A percentile compares a stretch with the other conserved stretches of the same genome.
These are phyloP conservation scores for Pugionium cornutum DNA, from an alignment of 345 rosid genomes.

Conservation along the genomic window DNA sequence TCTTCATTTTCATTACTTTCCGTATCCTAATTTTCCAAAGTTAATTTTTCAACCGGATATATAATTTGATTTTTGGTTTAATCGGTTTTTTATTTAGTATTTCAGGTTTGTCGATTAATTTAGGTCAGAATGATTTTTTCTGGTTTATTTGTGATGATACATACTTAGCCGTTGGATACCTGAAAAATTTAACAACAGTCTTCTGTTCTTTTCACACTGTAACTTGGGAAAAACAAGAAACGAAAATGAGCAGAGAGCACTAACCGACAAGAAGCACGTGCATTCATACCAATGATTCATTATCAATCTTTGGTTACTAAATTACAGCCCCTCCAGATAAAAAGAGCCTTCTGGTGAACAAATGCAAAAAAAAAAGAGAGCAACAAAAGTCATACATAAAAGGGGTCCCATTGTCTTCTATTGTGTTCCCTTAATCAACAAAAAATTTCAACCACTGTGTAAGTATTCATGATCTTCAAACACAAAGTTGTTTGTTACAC, in stretches of 20 bases:
- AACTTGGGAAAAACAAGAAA: slow-evolving; percentile 28
- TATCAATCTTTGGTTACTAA: slow-evolving; percentile 31
- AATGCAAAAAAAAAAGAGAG: not conserved
- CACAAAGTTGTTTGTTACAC: slow-evolving; percentile 32
- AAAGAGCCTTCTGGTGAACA: slow-evolving; percentile 18
- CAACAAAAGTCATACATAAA: slow-evolving; percentile 35
- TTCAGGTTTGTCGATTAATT: too few relatives aligned
- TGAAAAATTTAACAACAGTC: slow-evolving; percentile 20
- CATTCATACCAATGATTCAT: slow-evolving; percentile 31
- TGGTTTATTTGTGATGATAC: not conserved
- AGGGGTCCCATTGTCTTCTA: slow-evolving; percentile 25
- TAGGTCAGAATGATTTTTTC: slow-evolving; percentile 10
- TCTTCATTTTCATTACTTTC: slow-evolving; percentile 33
- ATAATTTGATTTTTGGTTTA: too few relatives aligned
- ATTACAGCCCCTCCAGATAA: not conserved
- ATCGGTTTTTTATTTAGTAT: too few relatives aligned
- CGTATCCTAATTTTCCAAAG: slow-evolving; percentile 12
- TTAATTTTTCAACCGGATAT: too few relatives aligned
- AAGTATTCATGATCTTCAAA: slow-evolving; percentile 39
- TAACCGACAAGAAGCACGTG: slow-evolving; percentile 42
- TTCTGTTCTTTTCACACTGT: slow-evolving; percentile 32
- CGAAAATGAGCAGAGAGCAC: slow-evolving; percentile 30
- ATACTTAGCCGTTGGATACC: slow-evolving; percentile 32
- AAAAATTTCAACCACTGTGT: slow-evolving; percentile 34
- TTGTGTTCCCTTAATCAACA: slow-evolving; percentile 36